Evolutionary conservation across 768 basidiomycete species (phyloP), one percentile per base, ranked within the genome.

Genomic region (Hebeloma cylindrosporum): DNA sequence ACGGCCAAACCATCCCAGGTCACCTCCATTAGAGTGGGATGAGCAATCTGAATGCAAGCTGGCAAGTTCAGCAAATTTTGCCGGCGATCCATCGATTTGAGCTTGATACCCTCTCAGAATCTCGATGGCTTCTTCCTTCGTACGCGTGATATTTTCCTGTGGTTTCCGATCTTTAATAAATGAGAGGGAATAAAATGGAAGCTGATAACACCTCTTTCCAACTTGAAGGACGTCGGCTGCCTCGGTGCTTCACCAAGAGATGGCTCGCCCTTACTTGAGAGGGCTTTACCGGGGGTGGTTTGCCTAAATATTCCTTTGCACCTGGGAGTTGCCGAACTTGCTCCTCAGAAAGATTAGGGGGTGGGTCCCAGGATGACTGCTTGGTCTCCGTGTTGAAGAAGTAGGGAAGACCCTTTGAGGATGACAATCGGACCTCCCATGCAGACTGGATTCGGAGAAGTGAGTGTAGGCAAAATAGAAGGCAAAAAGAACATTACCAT

Each of bases 391-490:
- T 55, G 66, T 96, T 88, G 83, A 80, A 95, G 71, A 84, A 98
- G 74, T 98, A 98, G 11, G 92, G 88, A 26, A 89, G 63, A 18
- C 75, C 64, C 58, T 82, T 82, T 16, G 89, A 85, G 60, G 66
- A 81, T 32, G 92, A 94, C 73, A 91, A 78, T 48, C 91, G 85
- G 52, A 97, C 72, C 79, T 96, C 90, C 93, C 92, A 97, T 17
- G 60, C 38, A 28, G 54, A 47, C 57, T 55, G 17, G n/a, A n/a
- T n/a, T n/a, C n/a, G n/a, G n/a, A n/a, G 34, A 16, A 18, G 34
- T 35, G 21, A 35, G 16, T 23, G 11, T 21, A 22, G 3, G 18
- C 4, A 57, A 54, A 36, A 16, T 44, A 45, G 32, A 11, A n/a
- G n/a, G n/a, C n/a, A n/a, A n/a, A n/a, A n/a, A n/a, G n/a, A n/a